Percentiles rank a stretch among this genome's conserved stretches.
Evolutionary conservation across 805 yeast genomes (phyloP).

Genomic region (Wickerhamiella kurtzmanii): DNA sequence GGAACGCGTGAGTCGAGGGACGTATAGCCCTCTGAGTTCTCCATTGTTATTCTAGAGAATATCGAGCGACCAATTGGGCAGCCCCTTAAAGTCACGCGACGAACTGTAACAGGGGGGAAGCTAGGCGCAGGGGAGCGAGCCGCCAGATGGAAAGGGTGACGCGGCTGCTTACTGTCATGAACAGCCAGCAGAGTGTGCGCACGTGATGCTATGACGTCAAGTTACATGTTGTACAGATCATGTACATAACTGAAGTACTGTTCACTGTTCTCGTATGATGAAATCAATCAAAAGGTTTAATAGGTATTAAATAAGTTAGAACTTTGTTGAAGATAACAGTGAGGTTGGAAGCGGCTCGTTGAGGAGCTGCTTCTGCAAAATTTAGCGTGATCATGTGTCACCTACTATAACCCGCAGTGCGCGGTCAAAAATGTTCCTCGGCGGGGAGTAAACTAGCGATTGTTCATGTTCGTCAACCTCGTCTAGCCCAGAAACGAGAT

Average conservation of each 20-base stretch:
- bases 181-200: not conserved
- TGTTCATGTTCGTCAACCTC: constrained; percentile 49
- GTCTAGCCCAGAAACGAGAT: constrained; percentile 38
- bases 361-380: no score
- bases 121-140: no score
- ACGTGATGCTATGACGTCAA: no score
- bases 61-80: not conserved
- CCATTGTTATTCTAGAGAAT: not conserved
- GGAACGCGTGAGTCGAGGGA: not conserved
- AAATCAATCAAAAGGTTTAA: no score
- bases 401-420: constrained; percentile 13
- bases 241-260: no score
- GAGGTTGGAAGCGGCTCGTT: not conserved
- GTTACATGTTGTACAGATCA: no score
- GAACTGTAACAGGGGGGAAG: no score
- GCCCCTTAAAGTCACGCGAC: no score
- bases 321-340: not conserved
- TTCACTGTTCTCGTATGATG: no score
- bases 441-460: constrained; percentile 11
- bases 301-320: not conserved
- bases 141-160: not conserved
- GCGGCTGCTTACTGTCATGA: not conserved
- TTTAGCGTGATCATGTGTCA: constrained; percentile 6
- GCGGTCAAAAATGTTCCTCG: constrained; percentile 48
- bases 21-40: not conserved